Conservation (phyloP, 345 rosid genomes). For the Chamaenerion angustifolium region DNA sequence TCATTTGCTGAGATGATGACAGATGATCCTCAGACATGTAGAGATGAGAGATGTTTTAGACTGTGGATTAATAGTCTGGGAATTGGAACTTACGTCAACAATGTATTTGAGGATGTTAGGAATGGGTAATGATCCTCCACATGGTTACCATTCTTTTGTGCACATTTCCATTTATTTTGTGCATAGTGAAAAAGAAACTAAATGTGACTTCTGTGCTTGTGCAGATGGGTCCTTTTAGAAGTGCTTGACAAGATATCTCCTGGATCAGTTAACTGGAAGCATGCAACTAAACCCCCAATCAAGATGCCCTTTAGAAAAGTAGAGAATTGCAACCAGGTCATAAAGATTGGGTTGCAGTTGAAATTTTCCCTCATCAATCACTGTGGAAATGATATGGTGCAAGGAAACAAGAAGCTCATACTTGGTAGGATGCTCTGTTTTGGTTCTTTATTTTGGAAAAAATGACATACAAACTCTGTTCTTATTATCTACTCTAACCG, state of each 20-base stretch:
- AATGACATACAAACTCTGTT: no score
- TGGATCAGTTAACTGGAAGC: slow-evolving; percentile 87
- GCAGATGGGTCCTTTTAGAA: slow-evolving; percentile 83
- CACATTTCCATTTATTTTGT: no score
- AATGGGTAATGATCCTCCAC: slow-evolving; percentile 36
- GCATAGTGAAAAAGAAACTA: background rate
- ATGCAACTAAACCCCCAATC: slow-evolving; percentile 82
- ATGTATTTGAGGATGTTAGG: slow-evolving; percentile 86
- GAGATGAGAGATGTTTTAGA: slow-evolving; percentile 88
- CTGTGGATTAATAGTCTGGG: slow-evolving; percentile 94
- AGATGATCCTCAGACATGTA: slow-evolving; percentile 65
- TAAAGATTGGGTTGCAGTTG: slow-evolving; percentile 62
- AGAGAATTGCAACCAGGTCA: slow-evolving; percentile 91
- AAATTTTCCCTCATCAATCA: slow-evolving; percentile 81
- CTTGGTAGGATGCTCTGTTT: slow-evolving; percentile 38
- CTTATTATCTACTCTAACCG: no score
- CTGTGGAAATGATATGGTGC: slow-evolving; percentile 82
- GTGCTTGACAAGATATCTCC: slow-evolving; percentile 80
- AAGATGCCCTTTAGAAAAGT: slow-evolving; percentile 94
- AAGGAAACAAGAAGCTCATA: slow-evolving; percentile 93
- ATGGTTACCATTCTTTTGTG: background rate
- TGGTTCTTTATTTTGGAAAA: background rate
- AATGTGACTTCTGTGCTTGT: slow-evolving; percentile 5
- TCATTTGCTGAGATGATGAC: slow-evolving; percentile 91
- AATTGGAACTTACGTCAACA: slow-evolving; percentile 55